Conservation (phyloP, 139 green algal genomes). For the Tetratostichococcus sp. region DNA sequence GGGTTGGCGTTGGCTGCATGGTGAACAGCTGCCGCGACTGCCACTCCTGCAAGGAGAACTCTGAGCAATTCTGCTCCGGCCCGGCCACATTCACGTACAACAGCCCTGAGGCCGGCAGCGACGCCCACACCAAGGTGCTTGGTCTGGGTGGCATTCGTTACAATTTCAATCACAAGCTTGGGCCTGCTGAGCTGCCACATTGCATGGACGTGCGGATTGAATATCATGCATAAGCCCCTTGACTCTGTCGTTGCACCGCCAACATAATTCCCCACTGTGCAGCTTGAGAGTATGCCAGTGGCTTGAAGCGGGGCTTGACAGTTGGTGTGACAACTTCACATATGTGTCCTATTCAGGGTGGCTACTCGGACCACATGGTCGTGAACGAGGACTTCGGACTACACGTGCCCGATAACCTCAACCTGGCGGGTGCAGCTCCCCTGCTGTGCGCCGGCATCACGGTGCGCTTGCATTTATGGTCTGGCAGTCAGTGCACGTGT, state of each 20-base stretch:
- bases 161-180: no score
- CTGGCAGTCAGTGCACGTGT: no score
- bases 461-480: neutral
- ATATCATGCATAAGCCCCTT: no score
- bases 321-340: neutral
- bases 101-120: neutral
- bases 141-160: no score
- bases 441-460: slow-evolving; percentile 28
- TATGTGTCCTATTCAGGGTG: neutral
- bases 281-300: no score
- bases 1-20: slow-evolving; percentile 54
- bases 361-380: slow-evolving; percentile 13
- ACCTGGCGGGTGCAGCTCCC: slow-evolving; percentile 6
- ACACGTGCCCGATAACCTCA: slow-evolving; percentile 19
- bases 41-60: slow-evolving; percentile 34
- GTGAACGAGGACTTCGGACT: slow-evolving; percentile 5
- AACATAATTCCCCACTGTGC: no score
- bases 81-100: neutral
- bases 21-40: slow-evolving; percentile 44
- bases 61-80: slow-evolving; percentile 47
- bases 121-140: neutral
- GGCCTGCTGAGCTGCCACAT: no score
- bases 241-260: no score
- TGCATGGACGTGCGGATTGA: no score
- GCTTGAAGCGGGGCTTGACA: no score